Conservation (phyloP, 768 basidiomycete genomes). For the Royoungia palumana region DNA sequence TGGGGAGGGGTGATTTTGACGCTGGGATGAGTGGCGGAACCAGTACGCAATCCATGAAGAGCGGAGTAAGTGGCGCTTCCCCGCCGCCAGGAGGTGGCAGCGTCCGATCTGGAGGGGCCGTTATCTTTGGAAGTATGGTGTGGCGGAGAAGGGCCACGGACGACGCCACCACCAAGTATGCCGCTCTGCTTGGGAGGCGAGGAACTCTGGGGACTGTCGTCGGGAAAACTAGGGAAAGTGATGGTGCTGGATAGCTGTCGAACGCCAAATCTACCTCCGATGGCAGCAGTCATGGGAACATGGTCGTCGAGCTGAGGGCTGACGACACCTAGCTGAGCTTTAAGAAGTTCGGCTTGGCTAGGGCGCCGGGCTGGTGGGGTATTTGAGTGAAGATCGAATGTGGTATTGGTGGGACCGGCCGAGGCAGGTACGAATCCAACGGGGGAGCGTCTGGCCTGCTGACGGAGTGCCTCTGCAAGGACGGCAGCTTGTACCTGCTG, state of each 20-base stretch:
- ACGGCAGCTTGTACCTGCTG: constrained; percentile 70
- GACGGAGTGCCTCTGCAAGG: constrained; percentile 55
- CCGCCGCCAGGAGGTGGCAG: constrained; percentile 78
- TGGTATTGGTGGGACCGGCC: constrained; percentile 63
- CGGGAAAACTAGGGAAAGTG: constrained; percentile 39
- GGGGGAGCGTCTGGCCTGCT: constrained; percentile 40
- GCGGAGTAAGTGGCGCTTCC: constrained; percentile 67
- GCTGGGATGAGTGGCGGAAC: constrained; percentile 51
- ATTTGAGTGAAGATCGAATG: constrained; percentile 63
- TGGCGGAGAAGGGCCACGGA: constrained; percentile 54
- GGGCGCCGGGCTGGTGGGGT: constrained; percentile 63
- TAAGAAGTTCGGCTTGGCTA: constrained; percentile 64
- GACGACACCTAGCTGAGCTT: constrained; percentile 56
- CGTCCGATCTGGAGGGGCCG: constrained; percentile 76
- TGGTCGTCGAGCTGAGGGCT: constrained; percentile 46
- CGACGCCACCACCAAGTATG: constrained; percentile 68
- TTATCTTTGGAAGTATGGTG: constrained; percentile 32
- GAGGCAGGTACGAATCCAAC: constrained; percentile 50
- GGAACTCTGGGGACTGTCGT: constrained; percentile 37
- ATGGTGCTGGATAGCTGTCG: constrained; percentile 44
- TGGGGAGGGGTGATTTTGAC: constrained; percentile 76
- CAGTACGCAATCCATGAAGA: constrained; percentile 59
- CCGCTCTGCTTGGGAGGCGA: constrained; percentile 57
- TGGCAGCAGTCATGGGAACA: constrained; percentile 76
- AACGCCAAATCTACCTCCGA: constrained; percentile 73